phyloP scores from a whole-genome alignment of 2,329 filamentous ascomycete species.

The Cordyceps javanica region DNA sequence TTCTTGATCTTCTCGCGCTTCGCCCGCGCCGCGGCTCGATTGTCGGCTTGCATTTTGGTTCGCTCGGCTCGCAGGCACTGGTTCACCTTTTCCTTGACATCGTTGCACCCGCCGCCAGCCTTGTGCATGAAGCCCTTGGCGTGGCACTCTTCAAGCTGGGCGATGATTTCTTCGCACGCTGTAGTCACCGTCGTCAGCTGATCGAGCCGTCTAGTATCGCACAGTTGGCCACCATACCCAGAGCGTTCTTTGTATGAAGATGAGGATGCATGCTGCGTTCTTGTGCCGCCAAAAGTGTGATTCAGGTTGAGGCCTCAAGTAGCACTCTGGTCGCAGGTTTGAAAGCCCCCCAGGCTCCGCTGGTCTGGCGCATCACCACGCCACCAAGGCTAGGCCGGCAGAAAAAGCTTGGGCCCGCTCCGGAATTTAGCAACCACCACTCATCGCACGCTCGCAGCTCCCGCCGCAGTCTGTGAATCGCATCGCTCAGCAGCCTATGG shows the following conservation, averaged over 20 bases:
- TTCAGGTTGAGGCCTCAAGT: background rate
- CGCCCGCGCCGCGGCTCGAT: constrained; percentile 62
- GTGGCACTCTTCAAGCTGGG: constrained; percentile 91
- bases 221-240: constrained; percentile 48
- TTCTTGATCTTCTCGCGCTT: constrained; percentile 67
- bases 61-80: constrained; percentile 78
- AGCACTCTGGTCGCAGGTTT: background rate
- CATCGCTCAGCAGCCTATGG: background rate
- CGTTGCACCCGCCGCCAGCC: constrained; percentile 82
- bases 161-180: constrained; percentile 96
- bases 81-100: constrained; percentile 76
- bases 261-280: constrained; percentile 81
- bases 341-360: background rate
- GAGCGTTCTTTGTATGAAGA: constrained; percentile 86
- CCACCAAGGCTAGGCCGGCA: background rate
- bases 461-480: background rate
- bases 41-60: constrained; percentile 67
- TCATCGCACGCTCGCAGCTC: background rate
- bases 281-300: background rate
- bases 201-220: background rate
- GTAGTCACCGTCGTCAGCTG: constrained; percentile 18
- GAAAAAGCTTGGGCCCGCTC: constrained; percentile 26
- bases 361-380: background rate
- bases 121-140: constrained; percentile 89
- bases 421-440: constrained; percentile 13